These are phyloP conservation scores for Malus orientalis DNA, from an alignment of 306 rosid genomes.

Conservation along the genomic window DNA sequence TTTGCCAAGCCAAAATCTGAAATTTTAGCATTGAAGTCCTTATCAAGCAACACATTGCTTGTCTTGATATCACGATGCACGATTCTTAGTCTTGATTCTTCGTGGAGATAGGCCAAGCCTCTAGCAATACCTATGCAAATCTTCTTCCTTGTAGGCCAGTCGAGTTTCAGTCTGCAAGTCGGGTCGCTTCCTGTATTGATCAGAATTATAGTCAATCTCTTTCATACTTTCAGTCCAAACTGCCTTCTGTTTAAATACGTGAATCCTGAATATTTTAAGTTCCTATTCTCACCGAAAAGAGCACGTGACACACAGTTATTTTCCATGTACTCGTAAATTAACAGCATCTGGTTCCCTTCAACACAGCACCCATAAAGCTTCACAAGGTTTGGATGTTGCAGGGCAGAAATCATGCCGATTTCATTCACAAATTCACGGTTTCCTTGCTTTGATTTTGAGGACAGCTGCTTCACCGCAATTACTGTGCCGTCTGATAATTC, in stretches of 20 bases:
- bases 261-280: not conserved
- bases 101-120: slow-evolving; percentile 88
- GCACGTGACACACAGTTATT: slow-evolving; percentile 81
- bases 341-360: slow-evolving; percentile 78
- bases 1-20: slow-evolving; percentile 98
- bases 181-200: slow-evolving; percentile 50
- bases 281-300: slow-evolving; percentile 63
- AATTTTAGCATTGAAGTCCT: slow-evolving; percentile 75
- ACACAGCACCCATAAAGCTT: slow-evolving; percentile 88
- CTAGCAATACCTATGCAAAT: slow-evolving; percentile 84
- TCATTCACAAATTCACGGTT: slow-evolving; percentile 91
- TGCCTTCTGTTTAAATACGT: not conserved
- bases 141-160: slow-evolving; percentile 83
- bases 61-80: slow-evolving; percentile 93
- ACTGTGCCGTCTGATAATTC: slow-evolving; percentile 66
- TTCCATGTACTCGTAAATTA: slow-evolving; percentile 90
- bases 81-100: slow-evolving; percentile 74
- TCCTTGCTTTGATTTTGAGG: slow-evolving; percentile 94
- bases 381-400: slow-evolving; percentile 91
- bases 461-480: slow-evolving; percentile 89
- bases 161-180: slow-evolving; percentile 37
- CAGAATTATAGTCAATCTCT: slow-evolving; percentile 3
- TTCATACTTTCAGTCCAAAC: not conserved
- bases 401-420: slow-evolving; percentile 90
- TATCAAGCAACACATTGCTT: slow-evolving; percentile 87